Conservation (phyloP, 2,329 filamentous ascomycete genomes). For the Fusarium ambrosium region DNA sequence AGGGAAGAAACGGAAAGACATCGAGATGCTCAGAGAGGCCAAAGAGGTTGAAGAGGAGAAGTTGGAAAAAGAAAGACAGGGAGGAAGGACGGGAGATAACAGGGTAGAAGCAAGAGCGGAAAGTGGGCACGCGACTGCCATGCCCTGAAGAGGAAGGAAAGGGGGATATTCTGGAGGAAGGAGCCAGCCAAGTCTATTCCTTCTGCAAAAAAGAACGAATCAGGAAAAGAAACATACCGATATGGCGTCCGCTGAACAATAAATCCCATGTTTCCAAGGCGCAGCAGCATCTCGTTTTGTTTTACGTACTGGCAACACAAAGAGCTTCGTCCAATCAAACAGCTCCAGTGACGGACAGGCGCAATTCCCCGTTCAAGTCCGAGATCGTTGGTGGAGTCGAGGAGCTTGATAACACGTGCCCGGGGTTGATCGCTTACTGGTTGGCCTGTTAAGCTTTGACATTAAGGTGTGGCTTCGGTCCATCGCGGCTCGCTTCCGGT, state of each 20-base stretch:
- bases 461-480: constrained; percentile 7
- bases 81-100: not conserved
- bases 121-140: constrained; percentile 26
- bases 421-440: not conserved
- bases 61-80: not conserved
- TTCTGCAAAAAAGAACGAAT: not conserved
- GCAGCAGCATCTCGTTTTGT: constrained; percentile 10
- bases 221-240: not conserved
- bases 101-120: not conserved
- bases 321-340: not conserved
- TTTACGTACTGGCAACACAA: not conserved
- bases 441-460: constrained; percentile 5
- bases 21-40: not conserved
- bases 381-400: not conserved
- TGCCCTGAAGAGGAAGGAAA: not conserved
- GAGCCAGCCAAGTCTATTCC: not conserved
- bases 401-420: constrained; percentile 1
- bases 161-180: constrained; percentile 6
- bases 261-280: constrained; percentile 1
- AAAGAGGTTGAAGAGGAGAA: not conserved
- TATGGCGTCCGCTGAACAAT: constrained; percentile 12
- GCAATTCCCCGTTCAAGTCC: not conserved
- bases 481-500: constrained; percentile 1
- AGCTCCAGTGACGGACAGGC: not conserved
- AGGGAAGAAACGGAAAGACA: not conserved